phyloP scores from a whole-genome alignment of 768 basidiomycete genomes.

The Galerina marginata region DNA sequence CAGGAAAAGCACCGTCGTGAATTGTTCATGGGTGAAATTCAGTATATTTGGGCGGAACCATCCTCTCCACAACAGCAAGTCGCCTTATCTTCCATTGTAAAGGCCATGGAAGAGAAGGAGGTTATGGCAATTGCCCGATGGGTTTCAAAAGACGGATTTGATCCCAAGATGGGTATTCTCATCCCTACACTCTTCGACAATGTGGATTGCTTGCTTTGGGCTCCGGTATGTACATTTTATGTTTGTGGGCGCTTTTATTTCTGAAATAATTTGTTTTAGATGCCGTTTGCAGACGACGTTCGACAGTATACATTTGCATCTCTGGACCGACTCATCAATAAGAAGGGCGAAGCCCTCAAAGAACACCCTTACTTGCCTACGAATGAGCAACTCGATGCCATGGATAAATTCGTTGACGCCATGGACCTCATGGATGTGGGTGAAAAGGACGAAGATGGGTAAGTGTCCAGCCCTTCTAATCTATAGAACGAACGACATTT shows the following conservation, averaged over 20 bases:
- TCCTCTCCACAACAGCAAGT: constrained; percentile 72
- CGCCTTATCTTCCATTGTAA: constrained; percentile 84
- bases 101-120: constrained; percentile 74
- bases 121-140: constrained; percentile 83
- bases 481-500: not conserved
- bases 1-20: constrained; percentile 77
- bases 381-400: constrained; percentile 73
- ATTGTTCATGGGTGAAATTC: constrained; percentile 81
- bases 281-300: constrained; percentile 96
- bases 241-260: not conserved
- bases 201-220: constrained; percentile 85
- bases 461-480: constrained; percentile 19
- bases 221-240: constrained; percentile 56
- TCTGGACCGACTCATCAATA: constrained; percentile 72
- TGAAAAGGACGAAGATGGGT: constrained; percentile 81
- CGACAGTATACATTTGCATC: constrained; percentile 88
- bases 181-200: constrained; percentile 64
- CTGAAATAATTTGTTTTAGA: constrained; percentile 45
- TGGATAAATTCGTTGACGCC: constrained; percentile 86
- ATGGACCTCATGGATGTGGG: constrained; percentile 87
- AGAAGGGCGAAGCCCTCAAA: constrained; percentile 72
- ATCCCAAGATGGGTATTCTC: constrained; percentile 87
- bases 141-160: constrained; percentile 73
- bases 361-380: constrained; percentile 88
- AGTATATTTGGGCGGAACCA: constrained; percentile 84